Evolutionary conservation across 257 asterid species (phyloP).

Genomic region (Salvia rosmarinus): DNA sequence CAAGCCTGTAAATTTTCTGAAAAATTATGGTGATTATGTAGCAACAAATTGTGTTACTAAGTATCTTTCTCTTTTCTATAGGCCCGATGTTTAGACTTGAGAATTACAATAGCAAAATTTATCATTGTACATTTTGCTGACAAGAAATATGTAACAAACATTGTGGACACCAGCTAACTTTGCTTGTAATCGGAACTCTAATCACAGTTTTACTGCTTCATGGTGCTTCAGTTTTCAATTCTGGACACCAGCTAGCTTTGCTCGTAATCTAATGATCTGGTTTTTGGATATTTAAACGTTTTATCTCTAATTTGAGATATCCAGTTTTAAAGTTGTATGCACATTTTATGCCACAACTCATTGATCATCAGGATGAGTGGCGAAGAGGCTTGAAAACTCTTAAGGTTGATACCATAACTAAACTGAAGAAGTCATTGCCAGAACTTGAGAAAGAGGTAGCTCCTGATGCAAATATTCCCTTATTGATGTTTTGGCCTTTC

Average conservation of each 20-base stretch:
- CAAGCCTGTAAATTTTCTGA: constrained; percentile 8
- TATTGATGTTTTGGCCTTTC: constrained; percentile 25
- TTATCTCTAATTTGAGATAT: background rate
- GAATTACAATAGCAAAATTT: background rate
- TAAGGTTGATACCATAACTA: constrained; percentile 60
- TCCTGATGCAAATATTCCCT: background rate
- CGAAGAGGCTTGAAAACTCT: constrained; percentile 80
- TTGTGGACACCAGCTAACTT: too few relatives aligned
- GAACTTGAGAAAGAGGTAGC: constrained; percentile 80
- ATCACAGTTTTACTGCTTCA: constrained; percentile 6
- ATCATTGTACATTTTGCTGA: constrained; percentile 10
- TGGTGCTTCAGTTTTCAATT: constrained; percentile 17
- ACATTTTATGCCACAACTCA: background rate
- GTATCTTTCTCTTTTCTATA: background rate
- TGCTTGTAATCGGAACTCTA: too few relatives aligned
- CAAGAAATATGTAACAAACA: background rate
- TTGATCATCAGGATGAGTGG: constrained; percentile 75
- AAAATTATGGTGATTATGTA: background rate
- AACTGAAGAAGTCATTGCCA: constrained; percentile 81
- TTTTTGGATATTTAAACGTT: constrained; percentile 15
- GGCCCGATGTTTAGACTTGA: background rate
- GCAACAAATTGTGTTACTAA: background rate
- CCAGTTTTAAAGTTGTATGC: background rate
- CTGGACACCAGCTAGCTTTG: background rate
- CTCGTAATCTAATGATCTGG: background rate